Evolutionary conservation across 2,329 filamentous ascomycete species (phyloP).

Genomic region (Alternaria ethzedia): DNA sequence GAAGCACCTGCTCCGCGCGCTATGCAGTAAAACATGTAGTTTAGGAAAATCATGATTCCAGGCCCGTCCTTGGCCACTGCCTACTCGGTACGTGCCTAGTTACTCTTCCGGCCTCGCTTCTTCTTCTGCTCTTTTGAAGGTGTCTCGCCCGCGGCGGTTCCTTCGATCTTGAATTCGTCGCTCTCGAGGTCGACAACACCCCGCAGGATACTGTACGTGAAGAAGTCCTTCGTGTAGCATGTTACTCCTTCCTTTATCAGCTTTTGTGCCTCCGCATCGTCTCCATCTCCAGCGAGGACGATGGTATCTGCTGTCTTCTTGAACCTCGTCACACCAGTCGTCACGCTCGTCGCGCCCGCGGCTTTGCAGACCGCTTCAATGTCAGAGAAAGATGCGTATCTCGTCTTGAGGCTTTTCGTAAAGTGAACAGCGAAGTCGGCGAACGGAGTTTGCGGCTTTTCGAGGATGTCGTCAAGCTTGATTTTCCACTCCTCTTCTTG

Average conservation of each 20-base stretch:
- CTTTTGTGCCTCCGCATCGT: slow-evolving; percentile 45
- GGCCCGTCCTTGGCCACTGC: neutral
- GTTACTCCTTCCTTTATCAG: slow-evolving; percentile 42
- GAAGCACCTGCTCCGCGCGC: slow-evolving; percentile 1
- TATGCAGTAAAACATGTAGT: slow-evolving; percentile 9
- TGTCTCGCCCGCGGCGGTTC: neutral
- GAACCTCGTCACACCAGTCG: slow-evolving; percentile 23
- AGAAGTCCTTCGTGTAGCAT: slow-evolving; percentile 53
- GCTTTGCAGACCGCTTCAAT: slow-evolving; percentile 48
- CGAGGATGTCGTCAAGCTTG: slow-evolving; percentile 40
- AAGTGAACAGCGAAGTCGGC: slow-evolving; percentile 57
- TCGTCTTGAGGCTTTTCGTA: slow-evolving; percentile 49
- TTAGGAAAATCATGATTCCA: neutral
- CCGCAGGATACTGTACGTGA: slow-evolving; percentile 53
- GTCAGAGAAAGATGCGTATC: slow-evolving; percentile 44
- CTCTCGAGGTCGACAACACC: slow-evolving; percentile 49
- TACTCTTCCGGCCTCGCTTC: slow-evolving; percentile 23
- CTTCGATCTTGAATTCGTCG: slow-evolving; percentile 47
- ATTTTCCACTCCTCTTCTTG: slow-evolving; percentile 51
- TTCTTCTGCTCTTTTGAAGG: slow-evolving; percentile 15
- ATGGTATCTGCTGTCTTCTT: slow-evolving; percentile 35
- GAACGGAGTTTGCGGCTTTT: slow-evolving; percentile 52
- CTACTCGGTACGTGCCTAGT: neutral
- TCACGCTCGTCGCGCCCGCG: slow-evolving; percentile 47
- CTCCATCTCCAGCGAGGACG: slow-evolving; percentile 47